Evolutionary conservation across 2,329 filamentous ascomycete species (phyloP), one percentile per base, ranked within the genome.

Genomic region (Paecilomyces formosus): DNA sequence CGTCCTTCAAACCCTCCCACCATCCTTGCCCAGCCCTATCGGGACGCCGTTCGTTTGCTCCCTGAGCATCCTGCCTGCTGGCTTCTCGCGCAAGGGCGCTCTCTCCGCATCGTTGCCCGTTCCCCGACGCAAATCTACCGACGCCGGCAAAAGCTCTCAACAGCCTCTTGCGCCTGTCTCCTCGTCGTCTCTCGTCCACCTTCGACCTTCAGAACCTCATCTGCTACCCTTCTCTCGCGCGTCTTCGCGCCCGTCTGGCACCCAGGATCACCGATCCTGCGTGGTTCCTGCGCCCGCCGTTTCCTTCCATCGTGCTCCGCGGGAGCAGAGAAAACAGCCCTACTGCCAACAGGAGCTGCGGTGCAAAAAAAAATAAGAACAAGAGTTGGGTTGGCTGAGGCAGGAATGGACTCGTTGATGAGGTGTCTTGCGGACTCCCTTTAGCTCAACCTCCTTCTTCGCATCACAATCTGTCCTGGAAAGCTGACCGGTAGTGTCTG

Each of bases 1-100:
- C 58, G 57, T 59, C 57, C 62, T 57, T 60, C 61, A 45, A 18
- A 45, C 7, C 39, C 39, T 45, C 39, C 8, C 39, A 45, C n/a
- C 39, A 45, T 45, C 39, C 39, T n/a, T 18, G n/a, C n/a, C 30
- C 39, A 45, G 39, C n/a, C 39, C 39, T 45, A 45, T 45, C 39
- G 39, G 39, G 39, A 45, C 39, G 39, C 39, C 39, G 39, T 45
- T 45, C 39, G n/a, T 45, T 45, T 45, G 39, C 39, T 45, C 39
- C 39, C 39, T n/a, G n/a, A 45, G 39, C n/a, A 45, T 45, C 39
- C 39, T 45, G 39, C 39, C 39, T 45, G 39, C 39, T 45, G 39
- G n/a, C 18, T n/a, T 45, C 39, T n/a, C 39, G 15, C 35, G 35
- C 35, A 45, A 45, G 35, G 5, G 39, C 18, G 39, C 39, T 45